Evolutionary conservation across 1,284 basidiomycete genomes (phyloP).

Genomic region (Jaminaea rosea): DNA sequence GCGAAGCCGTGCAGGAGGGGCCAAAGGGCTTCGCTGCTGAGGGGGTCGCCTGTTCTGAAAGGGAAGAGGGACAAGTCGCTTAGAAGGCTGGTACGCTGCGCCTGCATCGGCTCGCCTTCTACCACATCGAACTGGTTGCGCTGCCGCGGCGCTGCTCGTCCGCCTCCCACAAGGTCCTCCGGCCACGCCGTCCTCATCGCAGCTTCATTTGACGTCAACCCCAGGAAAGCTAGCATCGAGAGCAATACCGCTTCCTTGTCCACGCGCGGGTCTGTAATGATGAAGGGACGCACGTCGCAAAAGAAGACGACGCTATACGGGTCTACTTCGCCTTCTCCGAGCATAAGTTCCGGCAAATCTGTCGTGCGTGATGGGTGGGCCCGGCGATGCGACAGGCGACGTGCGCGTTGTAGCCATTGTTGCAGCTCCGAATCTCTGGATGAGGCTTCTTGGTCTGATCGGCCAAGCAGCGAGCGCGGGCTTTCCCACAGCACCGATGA

Average conservation of each 20-base stretch:
- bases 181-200: neutral
- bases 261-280: neutral
- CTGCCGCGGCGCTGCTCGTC: neutral
- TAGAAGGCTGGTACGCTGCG: neutral
- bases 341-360: neutral
- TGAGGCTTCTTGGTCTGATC: neutral
- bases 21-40: too few species aligned
- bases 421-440: neutral
- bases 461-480: neutral
- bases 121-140: neutral
- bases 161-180: neutral
- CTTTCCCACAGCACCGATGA: neutral
- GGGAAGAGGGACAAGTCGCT: too few species aligned
- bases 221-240: neutral
- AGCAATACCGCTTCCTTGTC: neutral
- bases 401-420: neutral
- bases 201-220: neutral
- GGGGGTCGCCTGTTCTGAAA: neutral
- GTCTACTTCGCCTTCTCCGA: constrained; percentile 3
- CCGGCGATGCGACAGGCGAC: neutral
- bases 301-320: constrained; percentile 1
- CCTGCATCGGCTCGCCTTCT: neutral
- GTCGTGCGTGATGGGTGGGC: neutral
- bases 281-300: neutral
- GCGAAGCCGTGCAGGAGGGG: neutral